Base-by-base conservation (phyloP, 805 yeast species). In the Sugiyamaella mastotermitis region DNA sequence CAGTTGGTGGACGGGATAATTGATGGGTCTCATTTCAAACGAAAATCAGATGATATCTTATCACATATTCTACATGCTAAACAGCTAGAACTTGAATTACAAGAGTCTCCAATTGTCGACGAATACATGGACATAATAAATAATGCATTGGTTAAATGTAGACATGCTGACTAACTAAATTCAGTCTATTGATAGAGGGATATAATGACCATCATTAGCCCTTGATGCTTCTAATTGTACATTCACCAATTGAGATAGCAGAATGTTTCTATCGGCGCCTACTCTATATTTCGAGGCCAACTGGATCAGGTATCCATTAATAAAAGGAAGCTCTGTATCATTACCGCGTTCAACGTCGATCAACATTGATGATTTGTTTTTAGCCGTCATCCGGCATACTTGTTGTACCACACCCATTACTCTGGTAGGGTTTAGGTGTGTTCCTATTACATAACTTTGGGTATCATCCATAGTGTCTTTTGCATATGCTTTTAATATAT, bases 271-370 rank as follows among this genome's bases (percentile, higher is more conserved):
- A 1, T 69, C 69, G 1, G 80, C 71, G 1, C 62, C 49, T 1
- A 66, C 33, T 1, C 68, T 64, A 33, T 68, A 59, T 41, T 64
- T 61, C 21, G 58, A 49, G 1, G 84, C 94, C 37, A 77, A 60
- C 5, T 52, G 55, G 1, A 72, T 79, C 9, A 88, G 68, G 52
- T 77, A 85, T 1, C 97, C 97, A 55, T 88, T 92, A 42, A 90
- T 79, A 55, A 73, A 82, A 43, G 80, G 83, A 15, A 90, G 74
- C 55, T 90, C 98, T 0, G 92, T 83, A 11, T 66, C 69, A 74
- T 70, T 42, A 56, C 66, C 58, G 46, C 61, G 55, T 32, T 66
- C 51, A 13, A 76, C 62, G 50, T 90, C 97, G 41, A 74, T 76
- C 34, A 83, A 64, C 88, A 81, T 82, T 11, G 84, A 76, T 6